A percentile compares a stretch with the other conserved stretches of the same genome.
These are phyloP conservation scores for Fraxinus greggii DNA, from an alignment of 305 asterid genomes.

Conservation along the genomic window DNA sequence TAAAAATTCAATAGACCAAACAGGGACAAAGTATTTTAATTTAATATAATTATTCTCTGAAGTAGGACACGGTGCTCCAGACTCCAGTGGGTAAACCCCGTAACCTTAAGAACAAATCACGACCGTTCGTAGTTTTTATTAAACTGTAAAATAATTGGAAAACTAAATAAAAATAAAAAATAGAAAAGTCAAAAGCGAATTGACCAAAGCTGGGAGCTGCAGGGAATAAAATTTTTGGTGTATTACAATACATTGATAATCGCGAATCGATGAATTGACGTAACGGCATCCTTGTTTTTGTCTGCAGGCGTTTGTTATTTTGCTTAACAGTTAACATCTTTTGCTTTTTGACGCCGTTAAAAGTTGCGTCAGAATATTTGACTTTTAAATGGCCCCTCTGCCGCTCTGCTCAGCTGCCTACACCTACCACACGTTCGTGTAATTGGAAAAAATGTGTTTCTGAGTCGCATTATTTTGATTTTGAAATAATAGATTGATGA, in stretches of 20 bases:
- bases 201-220: background rate
- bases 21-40: too few species aligned
- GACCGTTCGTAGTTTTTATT: background rate
- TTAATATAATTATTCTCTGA: too few species aligned
- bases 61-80: background rate
- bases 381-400: constrained; percentile 2
- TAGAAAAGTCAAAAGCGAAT: background rate
- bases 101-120: background rate
- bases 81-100: background rate
- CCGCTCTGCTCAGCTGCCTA: constrained; percentile 5
- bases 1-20: too few species aligned
- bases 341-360: constrained; percentile 30
- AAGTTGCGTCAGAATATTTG: constrained; percentile 18
- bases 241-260: background rate
- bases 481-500: too few species aligned
- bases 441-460: background rate
- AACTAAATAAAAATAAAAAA: background rate
- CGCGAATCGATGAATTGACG: constrained; percentile 33
- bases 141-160: background rate
- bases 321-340: background rate
- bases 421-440: background rate
- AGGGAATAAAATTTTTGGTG: background rate
- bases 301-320: constrained; percentile 31
- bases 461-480: too few species aligned
- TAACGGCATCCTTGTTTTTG: constrained; percentile 36